Conservation (phyloP, 345 rosid species). For the Rhizophora apiculata region DNA sequence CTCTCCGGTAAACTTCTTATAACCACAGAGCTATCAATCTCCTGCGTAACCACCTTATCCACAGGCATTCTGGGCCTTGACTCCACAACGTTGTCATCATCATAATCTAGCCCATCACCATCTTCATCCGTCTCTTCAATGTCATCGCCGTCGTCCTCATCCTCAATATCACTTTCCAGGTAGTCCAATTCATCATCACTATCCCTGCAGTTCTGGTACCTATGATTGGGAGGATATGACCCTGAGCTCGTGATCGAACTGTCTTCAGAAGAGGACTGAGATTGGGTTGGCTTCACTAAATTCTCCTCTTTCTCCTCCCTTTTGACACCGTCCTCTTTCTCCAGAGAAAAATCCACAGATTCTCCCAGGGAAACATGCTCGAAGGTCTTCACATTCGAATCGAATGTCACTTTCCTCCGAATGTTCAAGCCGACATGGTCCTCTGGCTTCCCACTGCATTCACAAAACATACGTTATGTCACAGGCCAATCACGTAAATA, state of each 20-base stretch:
- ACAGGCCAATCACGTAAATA: not conserved
- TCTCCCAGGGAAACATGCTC: constrained; percentile 52
- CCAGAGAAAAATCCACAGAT: constrained; percentile 29
- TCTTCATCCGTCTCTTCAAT: constrained; percentile 13
- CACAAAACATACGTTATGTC: not conserved
- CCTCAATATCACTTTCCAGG: constrained; percentile 24
- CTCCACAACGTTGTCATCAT: constrained; percentile 6
- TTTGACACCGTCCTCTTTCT: constrained; percentile 28
- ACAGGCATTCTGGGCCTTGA: not conserved
- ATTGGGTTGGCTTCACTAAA: constrained; percentile 27
- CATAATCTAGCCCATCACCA: constrained; percentile 14
- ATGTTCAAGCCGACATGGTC: constrained; percentile 37
- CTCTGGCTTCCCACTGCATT: constrained; percentile 44
- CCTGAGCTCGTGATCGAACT: constrained; percentile 45
- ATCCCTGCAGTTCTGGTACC: constrained; percentile 35
- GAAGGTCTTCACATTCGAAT: constrained; percentile 57
- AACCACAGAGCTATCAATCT: constrained; percentile 5
- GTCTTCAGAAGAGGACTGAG: constrained; percentile 48
- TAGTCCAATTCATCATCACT: constrained; percentile 37
- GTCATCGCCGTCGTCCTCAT: constrained; percentile 9
- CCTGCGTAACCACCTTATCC: constrained; percentile 1
- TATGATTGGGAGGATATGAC: constrained; percentile 54
- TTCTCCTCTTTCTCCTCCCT: constrained; percentile 18
- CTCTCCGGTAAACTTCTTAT: constrained; percentile 4
- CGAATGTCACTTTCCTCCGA: constrained; percentile 77